Evolutionary conservation across 805 yeast genomes (phyloP).

Genomic region (Yamadazyma nakazawae): DNA sequence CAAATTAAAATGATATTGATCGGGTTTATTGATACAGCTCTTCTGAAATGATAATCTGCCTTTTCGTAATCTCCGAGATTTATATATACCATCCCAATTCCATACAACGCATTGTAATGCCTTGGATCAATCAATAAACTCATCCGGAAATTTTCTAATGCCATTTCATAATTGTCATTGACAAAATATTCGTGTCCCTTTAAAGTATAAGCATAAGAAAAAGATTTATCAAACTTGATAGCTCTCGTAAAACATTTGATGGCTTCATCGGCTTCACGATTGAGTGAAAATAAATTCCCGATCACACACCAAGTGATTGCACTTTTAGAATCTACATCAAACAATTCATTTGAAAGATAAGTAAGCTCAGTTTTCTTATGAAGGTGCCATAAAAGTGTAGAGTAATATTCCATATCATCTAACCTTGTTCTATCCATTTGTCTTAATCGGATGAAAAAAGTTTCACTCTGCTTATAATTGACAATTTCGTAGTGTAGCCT

Average conservation of each 20-base stretch:
- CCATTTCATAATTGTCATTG: constrained; percentile 87
- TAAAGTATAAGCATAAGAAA: constrained; percentile 86
- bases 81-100: constrained; percentile 90
- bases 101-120: constrained; percentile 93
- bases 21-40: constrained; percentile 86
- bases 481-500: constrained; percentile 82
- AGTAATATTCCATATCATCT: constrained; percentile 86
- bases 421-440: constrained; percentile 71
- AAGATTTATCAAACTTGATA: constrained; percentile 58
- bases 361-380: constrained; percentile 77
- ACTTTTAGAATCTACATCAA: constrained; percentile 58
- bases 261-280: constrained; percentile 85
- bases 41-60: constrained; percentile 84
- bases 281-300: constrained; percentile 84
- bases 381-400: constrained; percentile 90
- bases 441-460: constrained; percentile 60
- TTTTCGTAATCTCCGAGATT: constrained; percentile 79
- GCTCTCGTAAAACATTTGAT: constrained; percentile 83
- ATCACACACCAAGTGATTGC: constrained; percentile 90
- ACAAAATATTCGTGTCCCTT: constrained; percentile 91
- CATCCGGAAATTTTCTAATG: constrained; percentile 74
- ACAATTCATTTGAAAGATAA: constrained; percentile 76
- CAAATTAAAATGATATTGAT: constrained; percentile 84
- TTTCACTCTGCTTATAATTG: constrained; percentile 73
- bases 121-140: constrained; percentile 75